Base-by-base conservation (phyloP, 1,284 basidiomycete species). In the Ustilago cynodontis region DNA sequence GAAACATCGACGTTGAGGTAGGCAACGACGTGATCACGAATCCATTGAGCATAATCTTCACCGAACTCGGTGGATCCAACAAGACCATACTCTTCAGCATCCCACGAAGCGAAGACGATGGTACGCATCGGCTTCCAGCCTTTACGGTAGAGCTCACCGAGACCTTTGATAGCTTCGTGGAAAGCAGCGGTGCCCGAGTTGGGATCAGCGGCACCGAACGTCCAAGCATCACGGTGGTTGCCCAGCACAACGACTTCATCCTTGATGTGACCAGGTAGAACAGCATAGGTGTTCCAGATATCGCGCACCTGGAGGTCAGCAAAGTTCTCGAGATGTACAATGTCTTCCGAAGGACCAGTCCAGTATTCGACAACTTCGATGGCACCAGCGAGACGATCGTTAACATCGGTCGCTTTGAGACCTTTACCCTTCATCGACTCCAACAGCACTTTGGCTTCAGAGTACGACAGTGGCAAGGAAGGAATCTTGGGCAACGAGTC, bases 41-140 rank as follows among this genome's bases (percentile, higher is more conserved):
- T 90, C 91, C 92, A 95, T 31, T 91, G 88, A 8, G 91, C 88
- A 85, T 95, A 96, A 85, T 96, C 94, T 87, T 96, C 94, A 8
- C 91, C 92, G 89, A 91, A 94, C 86, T 96, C 94, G 7, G 93
- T 94, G 78, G 91, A 92, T 13, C 94, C 94, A 50, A 97, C 88
- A 39, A 96, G 89, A 29, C 94, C 94, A 70, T 94, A 94, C 89
- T 95, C 95, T 87, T 98, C 95, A 0, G 91, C 95, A 86, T 96
- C 94, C 94, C 94, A 97, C 73, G 91, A 93, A 4, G 93, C 94
- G 58, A 98, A 89, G n/a, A 96, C 87, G 79, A 96, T 91, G 18
- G 93, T 95, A 64, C 95, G 88, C 43, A 95, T 87, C 4, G 95
- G 95, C 80, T 91, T 93, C 95, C 95, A 98, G 28, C 94, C 95